Evolutionary conservation across 2,329 filamentous ascomycete genomes (phyloP), one percentile per base, ranked within the genome.

Genomic region (Pestalotiopsis fici): DNA sequence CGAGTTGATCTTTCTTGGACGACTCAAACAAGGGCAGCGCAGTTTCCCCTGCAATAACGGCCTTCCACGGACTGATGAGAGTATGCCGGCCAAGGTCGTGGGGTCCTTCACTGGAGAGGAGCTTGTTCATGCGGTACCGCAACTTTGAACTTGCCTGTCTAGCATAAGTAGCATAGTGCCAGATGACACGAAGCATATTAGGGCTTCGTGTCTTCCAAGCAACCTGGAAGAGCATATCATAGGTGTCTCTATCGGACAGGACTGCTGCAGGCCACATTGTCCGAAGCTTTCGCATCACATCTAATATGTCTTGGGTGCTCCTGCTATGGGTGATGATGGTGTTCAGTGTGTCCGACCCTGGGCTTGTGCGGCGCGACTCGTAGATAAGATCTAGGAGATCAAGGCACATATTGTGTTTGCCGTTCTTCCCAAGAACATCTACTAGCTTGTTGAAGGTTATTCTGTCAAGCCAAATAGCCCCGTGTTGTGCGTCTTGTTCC

Each of bases 161-260:
- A 2, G 67, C 63, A 28, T 73, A 70, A n/a, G 57, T 70, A 7
- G 70, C 68, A 66, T 78, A 78, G 56, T 72, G 73, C 73, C 72
- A 78, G 47, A 77, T 64, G 3, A 78, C 75, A 31, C 73, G 71
- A 47, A 78, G 70, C 73, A 74, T 71, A 59, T 78, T 78, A 25
- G 76, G 75, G 59, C 68, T 69, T 4, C 72, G 68, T 23, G 62
- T 69, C 31, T 47, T 69, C 75, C 76, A 77, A 21, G 73, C 73
- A 1, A 63, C 64, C 54, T 67, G 62, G 43, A 76, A 77, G 6
- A 78, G 67, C 13, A 70, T 21, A n/a, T 73, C 47, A 47, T 75
- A 77, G 1, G 75, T 76, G 64, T 70, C 60, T 3, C 9, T 43
- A 59, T 76, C 69, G 23, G 68, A 73, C n/a, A 23, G 6, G 2